A percentile compares a stretch with the other conserved stretches of the same genome.
Conservation (phyloP, 352 stramenopile genomes). For the Globisporangium parvum region DNA sequence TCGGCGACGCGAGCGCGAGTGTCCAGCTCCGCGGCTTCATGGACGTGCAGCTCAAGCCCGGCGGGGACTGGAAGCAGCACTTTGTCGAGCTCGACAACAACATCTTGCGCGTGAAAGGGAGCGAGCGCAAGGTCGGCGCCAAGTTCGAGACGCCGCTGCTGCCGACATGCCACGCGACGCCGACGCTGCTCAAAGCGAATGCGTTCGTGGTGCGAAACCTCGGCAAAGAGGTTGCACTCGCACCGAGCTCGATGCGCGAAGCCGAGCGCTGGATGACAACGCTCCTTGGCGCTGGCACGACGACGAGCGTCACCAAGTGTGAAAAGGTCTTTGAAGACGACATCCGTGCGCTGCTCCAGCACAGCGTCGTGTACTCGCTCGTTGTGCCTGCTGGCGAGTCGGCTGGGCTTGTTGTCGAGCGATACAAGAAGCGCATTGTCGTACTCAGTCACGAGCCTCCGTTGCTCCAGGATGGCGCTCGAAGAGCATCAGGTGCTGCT, state of each 20-base stretch:
- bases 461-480: not conserved
- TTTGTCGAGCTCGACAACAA: conserved; percentile 64
- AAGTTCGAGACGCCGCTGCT: conserved; percentile 49
- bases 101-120: conserved; percentile 61
- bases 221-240: conserved; percentile 39
- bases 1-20: not conserved
- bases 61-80: conserved; percentile 41
- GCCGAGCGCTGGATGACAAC: conserved; percentile 40
- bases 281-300: conserved; percentile 23
- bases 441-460: conserved; percentile 41
- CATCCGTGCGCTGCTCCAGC: conserved; percentile 28
- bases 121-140: conserved; percentile 42
- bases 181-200: conserved; percentile 45
- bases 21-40: conserved; percentile 49
- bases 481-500: too few relatives aligned
- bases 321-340: conserved; percentile 49
- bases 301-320: conserved; percentile 24
- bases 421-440: conserved; percentile 54
- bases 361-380: conserved; percentile 51
- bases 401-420: conserved; percentile 43
- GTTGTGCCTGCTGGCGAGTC: conserved; percentile 19
- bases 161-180: conserved; percentile 34
- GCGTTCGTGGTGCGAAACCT: conserved; percentile 48
- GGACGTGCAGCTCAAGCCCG: conserved; percentile 43
- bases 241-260: conserved; percentile 29